Percentiles rank a stretch among this genome's conserved stretches.
phyloP scores from a whole-genome alignment of 305 asterid species.

The Lippia alba region DNA sequence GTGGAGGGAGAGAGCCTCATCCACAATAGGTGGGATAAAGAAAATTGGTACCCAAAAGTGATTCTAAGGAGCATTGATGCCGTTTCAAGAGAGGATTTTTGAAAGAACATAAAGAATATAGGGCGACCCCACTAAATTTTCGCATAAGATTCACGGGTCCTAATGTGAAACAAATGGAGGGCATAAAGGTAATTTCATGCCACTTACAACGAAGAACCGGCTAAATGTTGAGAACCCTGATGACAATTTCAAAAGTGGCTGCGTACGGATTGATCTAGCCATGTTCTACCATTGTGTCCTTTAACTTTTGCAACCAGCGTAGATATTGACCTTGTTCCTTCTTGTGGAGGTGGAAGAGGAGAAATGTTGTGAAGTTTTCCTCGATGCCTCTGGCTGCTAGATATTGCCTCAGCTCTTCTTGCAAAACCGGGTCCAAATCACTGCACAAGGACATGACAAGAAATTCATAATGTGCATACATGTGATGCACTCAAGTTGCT shows the following conservation, averaged over 20 bases:
- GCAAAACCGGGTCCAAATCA: slow-evolving; percentile 63
- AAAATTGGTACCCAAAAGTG: slow-evolving; percentile 20
- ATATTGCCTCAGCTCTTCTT: slow-evolving; percentile 67
- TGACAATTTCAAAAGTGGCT: not conserved
- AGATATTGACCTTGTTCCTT: slow-evolving; percentile 82
- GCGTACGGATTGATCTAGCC: slow-evolving; percentile 26
- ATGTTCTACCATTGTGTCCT: slow-evolving; percentile 45
- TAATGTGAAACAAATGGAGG: slow-evolving; percentile 7
- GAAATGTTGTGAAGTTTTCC: slow-evolving; percentile 60
- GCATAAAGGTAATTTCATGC: slow-evolving; percentile 16
- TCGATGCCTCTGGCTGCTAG: slow-evolving; percentile 71
- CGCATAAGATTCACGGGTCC: slow-evolving; percentile 2
- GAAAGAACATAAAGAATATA: not conserved
- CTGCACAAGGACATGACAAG: slow-evolving; percentile 46
- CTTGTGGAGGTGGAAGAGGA: slow-evolving; percentile 68
- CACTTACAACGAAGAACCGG: slow-evolving; percentile 9
- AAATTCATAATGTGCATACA: not conserved
- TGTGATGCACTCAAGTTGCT: no score
- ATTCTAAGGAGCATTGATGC: slow-evolving; percentile 24
- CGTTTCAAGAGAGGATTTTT: slow-evolving; percentile 1
- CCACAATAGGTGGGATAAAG: slow-evolving; percentile 13
- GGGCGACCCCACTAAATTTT: not conserved
- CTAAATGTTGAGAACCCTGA: slow-evolving; percentile 8
- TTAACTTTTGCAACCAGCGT: slow-evolving; percentile 76
- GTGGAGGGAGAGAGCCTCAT: not conserved